Base-by-base conservation (phyloP, 1,284 basidiomycete genomes). In the Fomitiporia mediterranea region DNA sequence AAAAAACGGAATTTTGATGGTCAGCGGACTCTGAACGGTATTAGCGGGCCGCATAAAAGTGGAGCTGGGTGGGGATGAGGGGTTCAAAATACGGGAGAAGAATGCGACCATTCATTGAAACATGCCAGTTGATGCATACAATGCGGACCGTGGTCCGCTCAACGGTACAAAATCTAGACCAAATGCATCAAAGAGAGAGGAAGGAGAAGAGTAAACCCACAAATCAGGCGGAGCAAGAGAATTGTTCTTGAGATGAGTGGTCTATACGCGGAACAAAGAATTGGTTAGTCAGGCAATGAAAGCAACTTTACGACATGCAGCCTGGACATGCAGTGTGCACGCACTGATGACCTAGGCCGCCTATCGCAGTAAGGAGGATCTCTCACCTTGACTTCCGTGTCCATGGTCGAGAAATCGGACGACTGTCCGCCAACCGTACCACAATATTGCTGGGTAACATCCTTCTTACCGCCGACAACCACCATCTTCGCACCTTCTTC, bases 341-440 rank as follows among this genome's bases (percentile, higher is more conserved):
- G 8, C 23, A 32, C 28, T 30, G 34, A 39, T 28, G 23, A 17
- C 15, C 28, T 17, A 17, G 27, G 37, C 27, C 37, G 17, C 17
- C n/a, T 42, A 23, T 19, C n/a, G 21, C 17, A 37, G 27, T 13
- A 30, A 25, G 11, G 37, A 50, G 51, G 34, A 21, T 46, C n/a
- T 9, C 66, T 47, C 56, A 76, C 78, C 74, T 82, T 83, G 58
- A 83, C 72, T 64, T 82, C 78, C 6, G 79, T 80, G 61, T 83
- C 81, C 37, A 84, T 79, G 2, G 71, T 75, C 0, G 74, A 69
- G 64, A 79, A 83, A 57, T 76, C 75, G 15, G 75, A 77, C 2
- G 78, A 80, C 67, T 84, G 79, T 0, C 81, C 82, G 4, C 82
- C 82, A 30, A 84, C 81, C 39, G 76, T 77, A 15, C 82, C 82